These are phyloP conservation scores for Cladosporium velox DNA, from an alignment of 2,329 filamentous ascomycete genomes.

Conservation along the genomic window DNA sequence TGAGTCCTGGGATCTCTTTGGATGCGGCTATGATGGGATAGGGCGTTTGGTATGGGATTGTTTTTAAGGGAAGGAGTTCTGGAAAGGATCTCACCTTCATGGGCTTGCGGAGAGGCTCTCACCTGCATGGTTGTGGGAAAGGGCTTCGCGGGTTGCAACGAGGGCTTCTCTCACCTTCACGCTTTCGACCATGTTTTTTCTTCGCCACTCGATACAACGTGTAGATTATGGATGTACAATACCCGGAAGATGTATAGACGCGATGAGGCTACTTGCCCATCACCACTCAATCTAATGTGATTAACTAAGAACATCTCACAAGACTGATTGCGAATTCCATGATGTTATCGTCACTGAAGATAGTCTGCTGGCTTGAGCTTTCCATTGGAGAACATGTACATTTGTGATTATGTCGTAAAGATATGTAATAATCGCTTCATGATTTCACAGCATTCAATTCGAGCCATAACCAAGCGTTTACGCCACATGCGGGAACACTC, in stretches of 20 bases:
- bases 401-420: background rate
- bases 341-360: background rate
- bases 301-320: too few relatives aligned
- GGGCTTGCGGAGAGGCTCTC: background rate
- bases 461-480: background rate
- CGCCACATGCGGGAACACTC: background rate
- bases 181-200: background rate
- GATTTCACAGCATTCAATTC: background rate
- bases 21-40: conserved; percentile 14
- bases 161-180: background rate
- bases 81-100: background rate
- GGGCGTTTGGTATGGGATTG: background rate
- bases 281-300: background rate
- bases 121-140: too few relatives aligned
- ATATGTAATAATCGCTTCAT: background rate
- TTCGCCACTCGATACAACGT: conserved; percentile 17
- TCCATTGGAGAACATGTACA: background rate
- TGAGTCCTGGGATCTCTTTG: conserved; percentile 11
- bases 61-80: background rate
- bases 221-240: conserved; percentile 19
- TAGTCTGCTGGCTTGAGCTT: background rate
- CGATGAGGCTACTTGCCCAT: background rate
- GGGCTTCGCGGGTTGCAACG: background rate
- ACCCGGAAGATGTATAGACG: background rate
- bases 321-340: background rate